Conservation (phyloP, 1,284 basidiomycete genomes). For the Ganoderma resinaceum region DNA sequence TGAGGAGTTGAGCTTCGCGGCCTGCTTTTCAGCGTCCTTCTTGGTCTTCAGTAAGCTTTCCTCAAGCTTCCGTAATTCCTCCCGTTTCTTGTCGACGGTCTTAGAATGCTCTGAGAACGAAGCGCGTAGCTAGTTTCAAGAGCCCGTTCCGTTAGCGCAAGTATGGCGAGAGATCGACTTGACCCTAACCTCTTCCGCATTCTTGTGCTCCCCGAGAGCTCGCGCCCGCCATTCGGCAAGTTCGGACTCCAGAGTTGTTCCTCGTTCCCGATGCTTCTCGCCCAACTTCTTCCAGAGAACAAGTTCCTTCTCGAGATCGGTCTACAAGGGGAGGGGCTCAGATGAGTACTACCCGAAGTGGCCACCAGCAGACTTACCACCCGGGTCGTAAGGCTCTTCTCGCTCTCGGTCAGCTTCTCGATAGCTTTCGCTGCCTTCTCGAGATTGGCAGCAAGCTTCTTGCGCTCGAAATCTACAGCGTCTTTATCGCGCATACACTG, state of each 20-base stretch:
- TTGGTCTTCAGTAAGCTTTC: constrained; percentile 48
- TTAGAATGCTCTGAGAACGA: constrained; percentile 35
- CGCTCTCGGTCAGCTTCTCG: constrained; percentile 73
- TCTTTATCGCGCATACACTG: constrained; percentile 92
- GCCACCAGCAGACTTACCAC: constrained; percentile 15
- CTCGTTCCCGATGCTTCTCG: constrained; percentile 49
- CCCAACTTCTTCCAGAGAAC: constrained; percentile 49
- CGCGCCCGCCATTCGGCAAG: constrained; percentile 43
- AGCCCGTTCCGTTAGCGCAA: not conserved
- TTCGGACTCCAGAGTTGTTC: constrained; percentile 38
- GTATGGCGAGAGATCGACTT: too few relatives aligned
- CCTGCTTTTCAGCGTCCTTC: constrained; percentile 60
- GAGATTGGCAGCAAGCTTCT: constrained; percentile 65
- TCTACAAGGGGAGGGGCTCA: not conserved
- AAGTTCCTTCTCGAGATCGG: constrained; percentile 54
- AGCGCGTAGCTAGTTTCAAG: constrained; percentile 28
- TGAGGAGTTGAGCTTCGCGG: constrained; percentile 51
- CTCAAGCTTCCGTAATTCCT: constrained; percentile 35
- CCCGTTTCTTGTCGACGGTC: constrained; percentile 29
- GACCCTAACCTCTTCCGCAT: constrained; percentile 39
- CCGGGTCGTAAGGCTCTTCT: constrained; percentile 48
- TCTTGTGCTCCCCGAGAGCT: constrained; percentile 48
- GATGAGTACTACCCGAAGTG: not conserved
- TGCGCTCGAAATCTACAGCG: constrained; percentile 79
- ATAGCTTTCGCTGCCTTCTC: constrained; percentile 85